These are phyloP conservation scores for barrel medic (Medicago truncatula) DNA, from an alignment of 306 rosid species.

Conservation along the genomic window DNA sequence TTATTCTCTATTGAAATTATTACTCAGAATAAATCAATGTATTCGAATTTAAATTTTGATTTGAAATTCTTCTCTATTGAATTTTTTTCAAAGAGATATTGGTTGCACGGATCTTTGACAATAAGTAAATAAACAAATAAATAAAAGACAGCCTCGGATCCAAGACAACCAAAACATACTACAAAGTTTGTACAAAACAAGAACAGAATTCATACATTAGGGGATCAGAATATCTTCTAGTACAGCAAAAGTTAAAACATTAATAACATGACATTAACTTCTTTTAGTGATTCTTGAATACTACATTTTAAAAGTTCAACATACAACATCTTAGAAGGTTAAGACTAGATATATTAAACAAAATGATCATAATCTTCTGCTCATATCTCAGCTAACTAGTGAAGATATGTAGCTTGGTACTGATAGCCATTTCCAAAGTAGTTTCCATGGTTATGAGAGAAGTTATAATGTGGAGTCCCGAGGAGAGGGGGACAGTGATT, in stretches of 20 bases:
- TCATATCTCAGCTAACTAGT: conserved; percentile 65
- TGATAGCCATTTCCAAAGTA: conserved; percentile 93
- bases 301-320: conserved; percentile 70
- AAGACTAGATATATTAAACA: conserved; percentile 80
- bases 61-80: too few relatives aligned
- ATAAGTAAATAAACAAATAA: background rate
- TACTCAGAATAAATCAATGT: too few relatives aligned
- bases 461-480: conserved; percentile 70
- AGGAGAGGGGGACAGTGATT: conserved; percentile 72
- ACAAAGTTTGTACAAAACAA: conserved; percentile 55
- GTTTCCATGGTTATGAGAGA: conserved; percentile 76
- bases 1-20: too few relatives aligned
- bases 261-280: conserved; percentile 51
- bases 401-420: conserved; percentile 94
- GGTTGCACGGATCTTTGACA: too few relatives aligned
- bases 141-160: background rate
- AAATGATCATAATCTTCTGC: conserved; percentile 63
- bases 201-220: conserved; percentile 80
- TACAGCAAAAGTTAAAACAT: conserved; percentile 47
- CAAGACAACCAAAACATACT: conserved; percentile 40
- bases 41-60: too few relatives aligned
- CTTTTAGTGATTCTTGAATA: conserved; percentile 50
- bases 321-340: conserved; percentile 69
- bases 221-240: conserved; percentile 57
- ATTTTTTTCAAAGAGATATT: too few relatives aligned